These are phyloP conservation scores for Penicillium hordei DNA, from an alignment of 2,329 filamentous ascomycete genomes.

Conservation along the genomic window DNA sequence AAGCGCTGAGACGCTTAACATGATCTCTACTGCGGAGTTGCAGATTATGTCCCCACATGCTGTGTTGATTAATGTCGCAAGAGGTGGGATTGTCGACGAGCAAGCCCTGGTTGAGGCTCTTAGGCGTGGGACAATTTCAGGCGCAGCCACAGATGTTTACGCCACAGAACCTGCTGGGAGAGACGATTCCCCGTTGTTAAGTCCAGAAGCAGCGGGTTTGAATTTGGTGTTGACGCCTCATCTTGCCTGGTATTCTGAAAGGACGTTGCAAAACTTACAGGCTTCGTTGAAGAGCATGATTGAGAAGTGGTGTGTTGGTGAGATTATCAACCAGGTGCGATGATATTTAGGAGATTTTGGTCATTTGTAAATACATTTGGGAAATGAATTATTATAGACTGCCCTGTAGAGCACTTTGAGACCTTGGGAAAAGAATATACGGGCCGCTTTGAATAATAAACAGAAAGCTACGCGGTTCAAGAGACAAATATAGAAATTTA, in stretches of 20 bases:
- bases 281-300: conserved; percentile 9
- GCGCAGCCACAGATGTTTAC: conserved; percentile 48
- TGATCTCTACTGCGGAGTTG: conserved; percentile 43
- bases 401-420: neutral
- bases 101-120: conserved; percentile 47
- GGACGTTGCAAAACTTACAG: conserved; percentile 49
- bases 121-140: conserved; percentile 44
- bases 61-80: conserved; percentile 50
- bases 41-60: conserved; percentile 41
- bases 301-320: conserved; percentile 14
- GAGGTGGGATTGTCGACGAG: conserved; percentile 54
- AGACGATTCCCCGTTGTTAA: conserved; percentile 44
- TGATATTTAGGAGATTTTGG: neutral
- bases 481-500: neutral
- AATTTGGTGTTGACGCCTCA: conserved; percentile 55
- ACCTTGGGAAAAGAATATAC: neutral
- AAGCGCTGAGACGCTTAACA: conserved; percentile 31
- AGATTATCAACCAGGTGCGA: conserved; percentile 9
- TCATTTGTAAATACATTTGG: neutral
- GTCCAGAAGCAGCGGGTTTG: conserved; percentile 40
- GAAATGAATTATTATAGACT: neutral
- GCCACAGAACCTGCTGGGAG: conserved; percentile 49
- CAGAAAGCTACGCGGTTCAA: neutral
- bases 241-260: conserved; percentile 54
- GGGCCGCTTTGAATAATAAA: neutral